Percentiles rank a stretch among this genome's conserved stretches.
Evolutionary conservation across 192 early-diverging fungal species (phyloP).

Genomic region (Linnemannia exigua): DNA sequence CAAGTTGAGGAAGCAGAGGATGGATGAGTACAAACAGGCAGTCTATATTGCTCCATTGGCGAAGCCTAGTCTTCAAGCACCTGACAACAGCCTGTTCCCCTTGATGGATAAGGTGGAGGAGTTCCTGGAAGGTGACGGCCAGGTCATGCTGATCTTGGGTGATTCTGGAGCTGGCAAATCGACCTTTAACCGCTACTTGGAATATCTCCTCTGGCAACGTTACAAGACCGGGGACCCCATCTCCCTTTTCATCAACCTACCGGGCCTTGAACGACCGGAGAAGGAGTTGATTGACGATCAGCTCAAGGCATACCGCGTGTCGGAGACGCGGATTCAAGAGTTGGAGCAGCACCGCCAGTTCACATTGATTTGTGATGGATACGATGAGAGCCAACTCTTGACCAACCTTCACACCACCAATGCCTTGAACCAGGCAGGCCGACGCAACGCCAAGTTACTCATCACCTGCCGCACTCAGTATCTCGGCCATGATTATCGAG

Average conservation of each 20-base stretch:
- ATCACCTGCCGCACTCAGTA: constrained; percentile 3
- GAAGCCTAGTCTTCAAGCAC: too few species aligned
- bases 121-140: too few species aligned
- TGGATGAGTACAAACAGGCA: neutral
- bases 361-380: neutral
- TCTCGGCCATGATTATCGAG: neutral
- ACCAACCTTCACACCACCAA: neutral
- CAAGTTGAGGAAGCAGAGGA: neutral
- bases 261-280: neutral
- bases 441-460: neutral
- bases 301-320: neutral
- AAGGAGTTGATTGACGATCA: neutral
- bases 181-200: too few species aligned
- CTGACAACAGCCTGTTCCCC: too few species aligned
- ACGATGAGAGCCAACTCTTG: neutral
- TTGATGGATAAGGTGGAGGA: too few species aligned
- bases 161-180: too few species aligned
- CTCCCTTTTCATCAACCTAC: neutral
- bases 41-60: too few species aligned
- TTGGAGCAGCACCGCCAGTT: neutral
- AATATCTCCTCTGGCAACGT: neutral
- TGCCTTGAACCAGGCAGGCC: neutral
- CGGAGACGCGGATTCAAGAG: neutral
- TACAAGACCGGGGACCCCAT: neutral
- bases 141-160: too few species aligned